Conservation (phyloP, 1,139 yeast species). For the Candida pseudocylindracea region DNA sequence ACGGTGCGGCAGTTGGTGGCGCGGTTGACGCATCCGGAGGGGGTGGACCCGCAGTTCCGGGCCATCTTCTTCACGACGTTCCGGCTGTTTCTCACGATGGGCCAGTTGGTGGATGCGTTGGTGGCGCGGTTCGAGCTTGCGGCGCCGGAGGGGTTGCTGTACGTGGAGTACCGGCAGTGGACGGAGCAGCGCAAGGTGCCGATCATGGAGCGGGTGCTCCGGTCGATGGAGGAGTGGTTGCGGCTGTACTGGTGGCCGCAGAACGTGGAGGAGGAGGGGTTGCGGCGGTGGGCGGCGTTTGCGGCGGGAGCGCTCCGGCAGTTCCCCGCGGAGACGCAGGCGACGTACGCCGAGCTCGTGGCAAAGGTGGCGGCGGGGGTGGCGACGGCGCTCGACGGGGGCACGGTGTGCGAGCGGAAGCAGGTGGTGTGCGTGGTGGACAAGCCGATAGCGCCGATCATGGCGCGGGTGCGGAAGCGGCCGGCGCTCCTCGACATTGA, state of each 20-base stretch:
- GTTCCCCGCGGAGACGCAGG: conserved; percentile 13
- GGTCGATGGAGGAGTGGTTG: conserved; percentile 47
- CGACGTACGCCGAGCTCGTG: conserved; percentile 9
- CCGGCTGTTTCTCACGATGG: conserved; percentile 51
- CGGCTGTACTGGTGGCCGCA: conserved; percentile 63
- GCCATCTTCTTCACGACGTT: conserved; percentile 55
- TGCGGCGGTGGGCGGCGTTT: conserved; percentile 33
- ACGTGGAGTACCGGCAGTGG: conserved; percentile 73
- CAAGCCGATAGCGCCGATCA: not conserved
- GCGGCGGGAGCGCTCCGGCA: conserved; percentile 25
- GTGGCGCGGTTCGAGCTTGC: conserved; percentile 45
- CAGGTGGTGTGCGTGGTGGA: not conserved
- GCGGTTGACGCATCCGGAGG: conserved; percentile 62
- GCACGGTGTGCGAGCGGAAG: not conserved
- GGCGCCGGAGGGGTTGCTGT: conserved; percentile 78
- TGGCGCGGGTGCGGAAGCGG: conserved; percentile 6
- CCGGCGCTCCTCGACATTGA: conserved; percentile 45
- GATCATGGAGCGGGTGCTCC: conserved; percentile 45
- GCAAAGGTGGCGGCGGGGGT: conserved; percentile 10
- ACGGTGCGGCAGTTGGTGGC: conserved; percentile 63
- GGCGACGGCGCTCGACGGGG: conserved; percentile 4
- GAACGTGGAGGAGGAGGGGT: conserved; percentile 25
- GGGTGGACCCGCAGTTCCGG: conserved; percentile 45
- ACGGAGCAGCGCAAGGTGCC: conserved; percentile 46
- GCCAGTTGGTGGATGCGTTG: conserved; percentile 38